These are phyloP conservation scores for Tetrahymena borealis DNA, from an alignment of 73 alveolate species.

Conservation along the genomic window DNA sequence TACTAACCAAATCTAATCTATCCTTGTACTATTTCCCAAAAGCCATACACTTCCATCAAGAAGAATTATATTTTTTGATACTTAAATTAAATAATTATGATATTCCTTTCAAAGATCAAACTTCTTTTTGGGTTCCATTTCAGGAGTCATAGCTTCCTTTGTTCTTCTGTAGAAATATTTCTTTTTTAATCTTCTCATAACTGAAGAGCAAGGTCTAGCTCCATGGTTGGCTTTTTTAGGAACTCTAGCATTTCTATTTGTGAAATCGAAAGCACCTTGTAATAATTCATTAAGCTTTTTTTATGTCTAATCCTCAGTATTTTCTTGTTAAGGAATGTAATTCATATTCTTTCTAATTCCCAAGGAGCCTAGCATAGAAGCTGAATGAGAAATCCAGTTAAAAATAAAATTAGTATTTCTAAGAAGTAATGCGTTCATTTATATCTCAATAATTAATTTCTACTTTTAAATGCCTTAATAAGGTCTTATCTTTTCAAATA, in stretches of 20 bases:
- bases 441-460: not conserved
- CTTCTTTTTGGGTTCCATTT: slow-evolving; percentile 1
- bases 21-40: not conserved
- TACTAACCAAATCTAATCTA: not conserved
- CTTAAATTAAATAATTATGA: not conserved
- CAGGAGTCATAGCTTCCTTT: slow-evolving; percentile 2
- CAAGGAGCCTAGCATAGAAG: not conserved
- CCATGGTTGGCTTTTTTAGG: slow-evolving; percentile 72
- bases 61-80: not conserved
- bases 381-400: not conserved
- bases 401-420: not conserved
- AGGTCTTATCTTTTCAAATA: not conserved
- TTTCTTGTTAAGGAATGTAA: not conserved
- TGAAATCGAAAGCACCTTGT: not conserved
- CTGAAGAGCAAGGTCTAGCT: slow-evolving; percentile 67
- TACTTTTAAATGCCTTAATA: not conserved
- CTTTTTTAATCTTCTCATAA: slow-evolving; percentile 54
- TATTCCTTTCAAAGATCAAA: not conserved
- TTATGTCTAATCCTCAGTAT: not conserved
- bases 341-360: not conserved
- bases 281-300: not conserved
- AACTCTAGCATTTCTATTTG: slow-evolving; percentile 42
- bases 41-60: not conserved
- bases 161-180: not conserved
- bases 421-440: not conserved